Conservation (phyloP, 2,329 filamentous ascomycete genomes). For the Colletotrichum siamense region DNA sequence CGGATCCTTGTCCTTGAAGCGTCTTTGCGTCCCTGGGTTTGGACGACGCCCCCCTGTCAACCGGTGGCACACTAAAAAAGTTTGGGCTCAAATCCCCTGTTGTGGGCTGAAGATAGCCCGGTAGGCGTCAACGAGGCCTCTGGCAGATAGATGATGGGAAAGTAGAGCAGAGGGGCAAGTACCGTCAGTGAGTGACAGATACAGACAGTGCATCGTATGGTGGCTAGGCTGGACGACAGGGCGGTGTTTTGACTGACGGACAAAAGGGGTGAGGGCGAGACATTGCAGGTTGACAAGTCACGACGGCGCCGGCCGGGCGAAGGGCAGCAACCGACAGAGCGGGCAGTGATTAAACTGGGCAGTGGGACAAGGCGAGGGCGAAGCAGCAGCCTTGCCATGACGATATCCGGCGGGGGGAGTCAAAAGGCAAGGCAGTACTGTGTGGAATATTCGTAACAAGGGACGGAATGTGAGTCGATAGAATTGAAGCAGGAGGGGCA, state of each 20-base stretch:
- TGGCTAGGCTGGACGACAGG: background rate
- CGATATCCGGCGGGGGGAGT: background rate
- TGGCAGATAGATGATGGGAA: constrained; percentile 3
- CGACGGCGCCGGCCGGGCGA: background rate
- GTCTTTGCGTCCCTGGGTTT: constrained; percentile 21
- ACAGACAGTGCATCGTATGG: background rate
- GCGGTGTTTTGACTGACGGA: background rate
- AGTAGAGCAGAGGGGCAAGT: background rate
- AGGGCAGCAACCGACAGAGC: background rate
- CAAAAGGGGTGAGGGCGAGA: constrained; percentile 13
- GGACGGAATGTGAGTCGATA: background rate
- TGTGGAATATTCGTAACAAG: background rate
- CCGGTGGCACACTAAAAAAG: constrained; percentile 20
- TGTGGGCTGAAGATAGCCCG: constrained; percentile 23
- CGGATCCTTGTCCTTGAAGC: constrained; percentile 20
- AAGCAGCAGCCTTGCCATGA: background rate
- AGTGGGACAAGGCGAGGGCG: background rate
- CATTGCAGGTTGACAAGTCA: constrained; percentile 17
- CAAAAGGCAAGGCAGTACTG: background rate
- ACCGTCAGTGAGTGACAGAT: background rate
- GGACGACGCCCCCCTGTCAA: constrained; percentile 16
- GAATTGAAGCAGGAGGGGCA: background rate
- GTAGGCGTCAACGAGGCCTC: constrained; percentile 10
- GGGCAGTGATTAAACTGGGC: background rate
- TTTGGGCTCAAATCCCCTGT: constrained; percentile 8